Conservation (phyloP, 2,329 filamentous ascomycete species). For the Microcyclospora pomicola region DNA sequence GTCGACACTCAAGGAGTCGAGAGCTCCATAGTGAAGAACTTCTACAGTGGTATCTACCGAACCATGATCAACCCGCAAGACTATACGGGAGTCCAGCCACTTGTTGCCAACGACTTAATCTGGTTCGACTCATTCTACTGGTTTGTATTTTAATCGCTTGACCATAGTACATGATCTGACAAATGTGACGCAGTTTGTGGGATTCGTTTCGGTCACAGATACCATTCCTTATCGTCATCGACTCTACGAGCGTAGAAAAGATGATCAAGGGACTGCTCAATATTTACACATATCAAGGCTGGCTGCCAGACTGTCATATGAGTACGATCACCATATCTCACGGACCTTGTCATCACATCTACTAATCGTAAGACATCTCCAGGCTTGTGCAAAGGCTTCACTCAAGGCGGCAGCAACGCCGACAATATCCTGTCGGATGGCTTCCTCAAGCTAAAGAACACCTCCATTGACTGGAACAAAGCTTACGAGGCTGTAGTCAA, state of each 20-base stretch:
- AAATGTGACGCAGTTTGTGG: conserved; percentile 44
- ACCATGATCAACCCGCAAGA: conserved; percentile 34
- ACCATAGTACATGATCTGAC: too few species aligned
- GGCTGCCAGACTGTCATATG: conserved; percentile 61
- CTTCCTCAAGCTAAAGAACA: conserved; percentile 53
- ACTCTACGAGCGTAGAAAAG: conserved; percentile 49
- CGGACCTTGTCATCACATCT: conserved; percentile 35
- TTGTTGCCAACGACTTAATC: conserved; percentile 10
- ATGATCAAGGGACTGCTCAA: conserved; percentile 55
- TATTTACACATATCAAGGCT: conserved; percentile 54
- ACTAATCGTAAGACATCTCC: conserved; percentile 33
- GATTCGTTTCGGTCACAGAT: conserved; percentile 50
- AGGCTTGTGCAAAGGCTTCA: conserved; percentile 45
- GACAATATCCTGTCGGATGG: conserved; percentile 62
- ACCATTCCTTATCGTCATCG: conserved; percentile 49
- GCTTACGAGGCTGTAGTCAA: conserved; percentile 50
- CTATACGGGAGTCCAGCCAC: conserved; percentile 32
- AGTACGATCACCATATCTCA: conserved; percentile 34
- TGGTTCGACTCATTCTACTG: conserved; percentile 19
- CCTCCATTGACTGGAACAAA: conserved; percentile 49
- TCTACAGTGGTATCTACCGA: conserved; percentile 38
- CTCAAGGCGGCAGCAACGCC: conserved; percentile 56
- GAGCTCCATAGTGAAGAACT: conserved; percentile 12
- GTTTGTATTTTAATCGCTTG: neutral
- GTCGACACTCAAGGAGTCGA: conserved; percentile 25